Evolutionary conservation across 768 basidiomycete genomes (phyloP), one percentile per base, ranked within the genome.

Genomic region (Hemileccinum rubropunctum): DNA sequence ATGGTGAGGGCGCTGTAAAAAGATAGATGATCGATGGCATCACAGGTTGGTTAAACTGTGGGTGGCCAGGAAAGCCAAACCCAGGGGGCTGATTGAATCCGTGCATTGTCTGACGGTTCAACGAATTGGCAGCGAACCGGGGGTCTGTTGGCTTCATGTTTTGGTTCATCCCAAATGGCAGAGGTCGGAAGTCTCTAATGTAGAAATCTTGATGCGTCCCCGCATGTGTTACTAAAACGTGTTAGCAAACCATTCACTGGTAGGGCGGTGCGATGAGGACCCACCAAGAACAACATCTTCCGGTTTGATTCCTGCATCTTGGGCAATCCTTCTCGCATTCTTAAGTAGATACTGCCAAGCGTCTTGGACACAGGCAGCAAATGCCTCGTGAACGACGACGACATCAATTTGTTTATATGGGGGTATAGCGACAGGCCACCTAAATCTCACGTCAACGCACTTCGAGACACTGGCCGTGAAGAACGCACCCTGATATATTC

Each of bases 381-480:
- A 53, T 4, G 47, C 52, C 38, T 68, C 66, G 42, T 78, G 74
- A 6, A 68, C 47, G 18, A 77, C 59, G 15, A 65, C 66, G n/a
- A 76, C 69, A 28, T 73, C 69, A 0, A 70, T 63, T 42, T 76
- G 66, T 32, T 61, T 57, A 15, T 67, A 62, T 3, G 72, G 64
- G 13, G 71, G 67, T 3, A 77, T 70, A 1, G 70, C 66, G 20
- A 79, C 65, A 2, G 75, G 64, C 78, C 77, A 79, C 32, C 78
- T 79, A 2, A n/a, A 3, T 12, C 30, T 13, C 15, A 32, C 21
- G 40, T 52, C 37, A 54, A 36, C 11, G n/a, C 12, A 27, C 3
- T 33, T 47, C 26, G 10, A 39, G 30, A 35, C 12, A 20, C n/a
- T 6, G 12, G 13, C 21, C 7, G 4, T 1, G 20, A 7, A 30